A percentile compares a stretch with the other conserved stretches of the same genome.
phyloP scores from a whole-genome alignment of 257 asterid species.

The Solanum bukasovii region DNA sequence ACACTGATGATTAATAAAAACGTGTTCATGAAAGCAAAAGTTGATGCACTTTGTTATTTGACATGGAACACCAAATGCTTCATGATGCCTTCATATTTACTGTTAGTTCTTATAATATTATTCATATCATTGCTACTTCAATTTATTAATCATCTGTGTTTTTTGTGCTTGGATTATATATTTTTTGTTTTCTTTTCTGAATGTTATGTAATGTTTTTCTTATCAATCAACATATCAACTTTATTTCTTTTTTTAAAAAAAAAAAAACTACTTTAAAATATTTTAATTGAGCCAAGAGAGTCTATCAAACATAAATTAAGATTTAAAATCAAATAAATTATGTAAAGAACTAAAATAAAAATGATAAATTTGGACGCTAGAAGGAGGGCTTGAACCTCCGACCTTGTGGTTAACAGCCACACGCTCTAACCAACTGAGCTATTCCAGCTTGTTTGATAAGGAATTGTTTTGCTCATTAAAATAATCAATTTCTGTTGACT shows the following conservation, averaged over 20 bases:
- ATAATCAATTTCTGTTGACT: too few relatives aligned
- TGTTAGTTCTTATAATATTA: too few relatives aligned
- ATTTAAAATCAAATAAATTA: too few relatives aligned
- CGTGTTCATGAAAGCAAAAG: background rate
- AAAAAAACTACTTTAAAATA: too few relatives aligned
- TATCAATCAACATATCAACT: too few relatives aligned
- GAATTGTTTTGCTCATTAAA: too few relatives aligned
- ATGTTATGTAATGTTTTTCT: background rate
- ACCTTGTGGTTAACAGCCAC: conserved; percentile 99
- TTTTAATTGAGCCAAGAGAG: background rate
- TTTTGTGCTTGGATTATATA: background rate
- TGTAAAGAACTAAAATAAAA: background rate
- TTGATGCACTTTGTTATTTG: background rate
- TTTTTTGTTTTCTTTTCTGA: too few relatives aligned
- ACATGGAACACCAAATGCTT: background rate
- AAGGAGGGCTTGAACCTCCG: conserved; percentile 84
- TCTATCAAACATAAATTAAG: background rate
- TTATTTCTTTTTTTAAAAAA: too few relatives aligned
- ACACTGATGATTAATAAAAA: background rate
- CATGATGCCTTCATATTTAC: background rate
- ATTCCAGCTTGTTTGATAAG: conserved; percentile 53
- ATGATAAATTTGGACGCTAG: background rate
- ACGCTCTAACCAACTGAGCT: conserved; percentile 99
- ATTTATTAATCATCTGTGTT: too few relatives aligned
- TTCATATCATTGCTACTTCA: too few relatives aligned